phyloP scores from a whole-genome alignment of 2,329 filamentous ascomycete genomes.

The Lachnellula hyalina region DNA sequence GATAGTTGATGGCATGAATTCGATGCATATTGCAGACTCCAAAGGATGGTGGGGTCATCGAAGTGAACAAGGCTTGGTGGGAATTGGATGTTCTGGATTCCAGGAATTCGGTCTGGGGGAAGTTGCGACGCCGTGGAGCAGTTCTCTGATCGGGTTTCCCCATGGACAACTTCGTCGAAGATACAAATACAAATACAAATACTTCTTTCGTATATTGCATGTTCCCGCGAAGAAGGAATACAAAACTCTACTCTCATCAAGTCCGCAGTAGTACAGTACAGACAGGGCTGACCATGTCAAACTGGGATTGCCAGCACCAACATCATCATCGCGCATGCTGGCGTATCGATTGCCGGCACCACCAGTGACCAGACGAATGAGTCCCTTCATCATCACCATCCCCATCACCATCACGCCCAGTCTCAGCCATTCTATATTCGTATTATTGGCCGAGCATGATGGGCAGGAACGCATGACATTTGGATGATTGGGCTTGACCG shows the following conservation, averaged over 20 bases:
- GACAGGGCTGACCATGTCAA: not conserved
- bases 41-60: not conserved
- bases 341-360: not conserved
- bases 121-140: not conserved
- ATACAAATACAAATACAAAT: too few relatives aligned
- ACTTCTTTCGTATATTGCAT: too few relatives aligned
- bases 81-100: not conserved
- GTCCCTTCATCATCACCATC: not conserved
- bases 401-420: not conserved
- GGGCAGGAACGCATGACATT: conserved; percentile 3
- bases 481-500: not conserved
- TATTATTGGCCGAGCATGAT: not conserved
- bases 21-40: not conserved
- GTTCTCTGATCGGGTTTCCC: not conserved
- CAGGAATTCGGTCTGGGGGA: not conserved
- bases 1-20: too few relatives aligned
- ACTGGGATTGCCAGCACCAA: not conserved
- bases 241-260: too few relatives aligned
- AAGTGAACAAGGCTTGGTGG: conserved; percentile 10
- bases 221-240: too few relatives aligned
- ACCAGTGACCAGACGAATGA: not conserved
- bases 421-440: not conserved
- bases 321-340: not conserved
- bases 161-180: not conserved
- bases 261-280: not conserved